Base-by-base conservation (phyloP, 805 yeast genomes). In the Pichia heedii region DNA sequence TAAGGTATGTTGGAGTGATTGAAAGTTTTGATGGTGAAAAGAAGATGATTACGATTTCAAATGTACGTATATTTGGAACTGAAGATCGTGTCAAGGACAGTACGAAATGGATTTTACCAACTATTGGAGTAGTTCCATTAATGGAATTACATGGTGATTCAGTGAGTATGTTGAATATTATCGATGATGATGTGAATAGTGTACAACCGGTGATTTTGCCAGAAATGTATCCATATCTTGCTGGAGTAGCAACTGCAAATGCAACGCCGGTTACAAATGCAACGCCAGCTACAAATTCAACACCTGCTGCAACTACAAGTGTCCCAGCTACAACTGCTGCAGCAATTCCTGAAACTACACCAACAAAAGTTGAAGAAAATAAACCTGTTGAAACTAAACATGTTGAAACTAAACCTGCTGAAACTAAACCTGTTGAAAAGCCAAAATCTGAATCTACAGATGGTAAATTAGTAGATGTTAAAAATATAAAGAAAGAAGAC, bases 111-210 rank as follows among this genome's bases (percentile, higher is more conserved):
- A 79, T 87, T 34, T 82, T 94, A 7, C 80, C 85, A 18, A 63
- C 70, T n/a, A 71, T 70, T 32, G 78, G 72, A 36, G 72, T 81
- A 15, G 85, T 77, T 63, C 89, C 84, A 22, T 76, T 74, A 45
- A 86, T 93, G 41, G 84, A 83, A 43, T 84, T 93, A 61, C 77
- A 89, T 53, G 98, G 98, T 33, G 77, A 84, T 22, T 97, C 90
- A 55, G 97, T 93, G 20, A 84, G 85, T 65, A 96, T 84, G 56
- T 71, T 93, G 62, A 78, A 79, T 52, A 93, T 93, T 43, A 71
- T 90, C 56, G 97, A 88, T 49, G 71, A 70, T 32, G 78, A 80
- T 4, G 66, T 80, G 46, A 81, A 78, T 35, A 76, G 76, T 46
- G 84, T 82, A 26, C 70, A 71, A 50, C 82, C 86, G 1, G 74